A percentile compares a stretch with the other conserved stretches of the same genome.
Evolutionary conservation across 495 filamentous ascomycete genomes (phyloP).

Genomic region (Aspergillus heteromorphus): DNA sequence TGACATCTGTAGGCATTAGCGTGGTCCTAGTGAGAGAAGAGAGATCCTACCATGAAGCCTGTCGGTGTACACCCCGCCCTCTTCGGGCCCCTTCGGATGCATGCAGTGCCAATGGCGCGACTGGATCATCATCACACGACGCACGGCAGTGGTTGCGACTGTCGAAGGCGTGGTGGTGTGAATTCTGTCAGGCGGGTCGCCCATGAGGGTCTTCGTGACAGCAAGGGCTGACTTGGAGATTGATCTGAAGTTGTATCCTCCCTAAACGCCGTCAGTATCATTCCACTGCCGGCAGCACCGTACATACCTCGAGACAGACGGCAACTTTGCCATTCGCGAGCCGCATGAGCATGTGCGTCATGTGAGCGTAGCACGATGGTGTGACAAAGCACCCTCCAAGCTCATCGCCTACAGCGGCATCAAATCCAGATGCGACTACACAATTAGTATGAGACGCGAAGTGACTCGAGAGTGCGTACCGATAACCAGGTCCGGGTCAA

Average conservation of each 20-base stretch:
- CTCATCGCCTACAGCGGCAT: slow-evolving; percentile 88
- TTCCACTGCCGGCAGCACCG: neutral
- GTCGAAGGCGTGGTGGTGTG: slow-evolving; percentile 40
- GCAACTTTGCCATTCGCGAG: slow-evolving; percentile 88
- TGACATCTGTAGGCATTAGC: slow-evolving; percentile 49
- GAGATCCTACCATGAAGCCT: slow-evolving; percentile 47
- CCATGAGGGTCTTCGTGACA: slow-evolving; percentile 89
- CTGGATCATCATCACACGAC: slow-evolving; percentile 51
- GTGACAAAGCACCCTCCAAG: slow-evolving; percentile 89
- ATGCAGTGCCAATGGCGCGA: slow-evolving; percentile 56
- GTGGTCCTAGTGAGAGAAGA: neutral
- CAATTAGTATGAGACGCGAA: slow-evolving; percentile 3
- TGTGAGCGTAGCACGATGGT: slow-evolving; percentile 88
- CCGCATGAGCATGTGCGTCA: slow-evolving; percentile 98
- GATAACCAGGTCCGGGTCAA: slow-evolving; percentile 91
- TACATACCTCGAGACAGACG: slow-evolving; percentile 73
- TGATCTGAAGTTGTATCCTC: slow-evolving; percentile 89
- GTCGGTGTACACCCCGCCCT: slow-evolving; percentile 32
- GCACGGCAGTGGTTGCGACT: slow-evolving; percentile 43
- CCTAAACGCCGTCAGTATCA: slow-evolving; percentile 35
- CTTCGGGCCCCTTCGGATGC: slow-evolving; percentile 40
- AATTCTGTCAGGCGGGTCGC: slow-evolving; percentile 80
- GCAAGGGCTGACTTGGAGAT: slow-evolving; percentile 89
- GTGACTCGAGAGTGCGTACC: slow-evolving; percentile 28
- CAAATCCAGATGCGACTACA: slow-evolving; percentile 86